phyloP scores from a whole-genome alignment of 306 rosid species.

The Oemleria cerasiformis region DNA sequence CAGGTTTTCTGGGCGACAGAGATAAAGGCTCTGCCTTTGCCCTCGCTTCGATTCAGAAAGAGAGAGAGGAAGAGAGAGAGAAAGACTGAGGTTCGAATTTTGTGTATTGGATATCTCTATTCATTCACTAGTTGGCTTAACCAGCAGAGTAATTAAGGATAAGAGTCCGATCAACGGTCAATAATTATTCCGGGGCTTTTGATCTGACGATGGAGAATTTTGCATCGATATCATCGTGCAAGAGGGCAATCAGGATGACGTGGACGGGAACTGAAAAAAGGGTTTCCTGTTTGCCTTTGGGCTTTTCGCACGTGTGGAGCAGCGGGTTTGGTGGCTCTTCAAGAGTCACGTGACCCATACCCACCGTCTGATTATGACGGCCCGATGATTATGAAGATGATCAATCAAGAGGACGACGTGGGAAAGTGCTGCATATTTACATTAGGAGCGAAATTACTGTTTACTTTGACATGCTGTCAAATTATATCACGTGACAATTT shows the following conservation, averaged over 20 bases:
- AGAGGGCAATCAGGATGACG: slow-evolving; percentile 38
- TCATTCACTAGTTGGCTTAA: not conserved
- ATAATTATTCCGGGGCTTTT: not conserved
- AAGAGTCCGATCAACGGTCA: slow-evolving; percentile 42
- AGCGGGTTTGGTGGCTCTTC: not conserved
- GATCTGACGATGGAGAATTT: slow-evolving; percentile 41
- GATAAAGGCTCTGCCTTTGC: slow-evolving; percentile 19
- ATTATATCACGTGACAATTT: slow-evolving; percentile 3
- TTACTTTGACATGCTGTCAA: not conserved
- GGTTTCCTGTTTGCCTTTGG: slow-evolving; percentile 13
- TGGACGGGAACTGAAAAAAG: slow-evolving; percentile 14
- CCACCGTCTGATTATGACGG: not conserved
- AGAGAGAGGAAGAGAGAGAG: slow-evolving; percentile 22
- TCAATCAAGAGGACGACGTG: not conserved
- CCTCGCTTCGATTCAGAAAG: slow-evolving; percentile 19
- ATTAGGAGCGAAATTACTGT: too few relatives aligned
- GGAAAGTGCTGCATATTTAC: too few relatives aligned
- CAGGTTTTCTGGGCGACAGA: slow-evolving; percentile 31
- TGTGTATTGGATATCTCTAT: not conserved
- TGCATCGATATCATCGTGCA: slow-evolving; percentile 34
- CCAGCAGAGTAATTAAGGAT: slow-evolving; percentile 34
- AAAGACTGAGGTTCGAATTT: slow-evolving; percentile 11
- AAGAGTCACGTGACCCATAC: slow-evolving; percentile 24
- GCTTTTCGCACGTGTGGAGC: slow-evolving; percentile 9
- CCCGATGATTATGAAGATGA: not conserved